These are phyloP conservation scores for Cladobotryum protrusum DNA, from an alignment of 2,329 filamentous ascomycete species.

Conservation along the genomic window DNA sequence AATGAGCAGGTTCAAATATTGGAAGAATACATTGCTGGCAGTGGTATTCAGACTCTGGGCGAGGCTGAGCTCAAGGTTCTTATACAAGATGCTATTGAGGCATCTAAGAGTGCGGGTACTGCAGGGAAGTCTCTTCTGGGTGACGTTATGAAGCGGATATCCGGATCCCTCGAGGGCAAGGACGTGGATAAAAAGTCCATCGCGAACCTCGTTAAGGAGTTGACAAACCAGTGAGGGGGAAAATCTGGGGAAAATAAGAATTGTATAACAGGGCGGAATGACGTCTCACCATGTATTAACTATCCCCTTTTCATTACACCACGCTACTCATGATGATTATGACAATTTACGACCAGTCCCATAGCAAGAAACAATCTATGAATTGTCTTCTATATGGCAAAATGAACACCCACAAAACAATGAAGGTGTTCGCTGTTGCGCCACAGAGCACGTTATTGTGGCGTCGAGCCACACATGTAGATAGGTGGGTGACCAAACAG, in stretches of 20 bases:
- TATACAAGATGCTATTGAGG: slow-evolving; percentile 46
- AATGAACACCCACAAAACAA: too few relatives aligned
- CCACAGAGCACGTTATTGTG: too few relatives aligned
- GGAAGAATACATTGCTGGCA: slow-evolving; percentile 56
- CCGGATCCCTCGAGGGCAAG: slow-evolving; percentile 53
- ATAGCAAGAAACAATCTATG: too few relatives aligned
- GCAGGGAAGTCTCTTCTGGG: slow-evolving; percentile 46
- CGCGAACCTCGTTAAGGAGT: slow-evolving; percentile 54
- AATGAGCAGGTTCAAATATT: slow-evolving; percentile 57
- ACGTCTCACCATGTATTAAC: neutral
- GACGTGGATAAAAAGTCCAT: slow-evolving; percentile 58
- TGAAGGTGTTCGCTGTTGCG: too few relatives aligned
- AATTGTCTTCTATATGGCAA: too few relatives aligned
- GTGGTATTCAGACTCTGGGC: slow-evolving; percentile 52
- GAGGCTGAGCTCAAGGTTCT: slow-evolving; percentile 52
- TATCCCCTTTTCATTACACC: neutral
- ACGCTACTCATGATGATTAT: neutral
- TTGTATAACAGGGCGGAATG: neutral
- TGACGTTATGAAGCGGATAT: slow-evolving; percentile 56
- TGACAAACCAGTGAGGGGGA: slow-evolving; percentile 15
- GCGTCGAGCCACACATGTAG: too few relatives aligned
- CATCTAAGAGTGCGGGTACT: slow-evolving; percentile 40
- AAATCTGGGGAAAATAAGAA: neutral
- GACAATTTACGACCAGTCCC: too few relatives aligned
- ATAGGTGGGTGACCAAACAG: too few relatives aligned